Base-by-base conservation (phyloP, 2,329 filamentous ascomycete species). In the Cryphonectria naterciae region DNA sequence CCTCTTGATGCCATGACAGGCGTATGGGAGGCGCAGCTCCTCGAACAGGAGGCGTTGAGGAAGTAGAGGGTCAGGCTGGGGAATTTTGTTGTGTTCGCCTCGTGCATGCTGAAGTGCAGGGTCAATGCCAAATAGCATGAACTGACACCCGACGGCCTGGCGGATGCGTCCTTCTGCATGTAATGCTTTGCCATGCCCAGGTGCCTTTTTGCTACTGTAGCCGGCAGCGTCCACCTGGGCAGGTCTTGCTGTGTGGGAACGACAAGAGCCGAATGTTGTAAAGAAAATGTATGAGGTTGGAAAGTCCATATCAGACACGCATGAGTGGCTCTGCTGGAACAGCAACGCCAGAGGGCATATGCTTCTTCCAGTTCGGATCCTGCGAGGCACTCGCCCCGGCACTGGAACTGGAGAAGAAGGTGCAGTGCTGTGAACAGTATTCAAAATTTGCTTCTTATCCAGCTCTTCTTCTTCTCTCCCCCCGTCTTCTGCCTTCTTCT, bases 21-120 rank as follows among this genome's bases (percentile, higher is more conserved):
- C 25, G 22, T 52, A 52, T 52, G 46, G 46, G 22, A 25, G 22
- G 19, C 46, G 46, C 46, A 52, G 46, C 46, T 52, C 46, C 6
- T 11, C 46, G 46, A 52, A 22, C 46, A 52, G 46, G 22, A 52
- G 46, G 46, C 46, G 22, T 52, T n/a, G 22, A 52, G 22, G 46
- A 52, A 52, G 46, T 52, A 52, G 22, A 52, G 22, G 19, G 22
- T 52, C 46, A 52, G 46, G 46, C 19, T 22, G 2, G 46, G 46
- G 22, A 52, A 52, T 52, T 52, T 10, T 8, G 7, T 52, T 52
- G 19, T 52, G 8, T 52, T 25, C 46, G 46, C 46, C 46, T 52
- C 46, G 46, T 52, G 46, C 46, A 52, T 52, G 46, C 46, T 52
- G 46, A 52, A 25, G 46, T 52, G 46, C 46, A 52, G 46, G 46